Base-by-base conservation (phyloP, 2,329 filamentous ascomycete species). In the Phialemoniopsis sp. region DNA sequence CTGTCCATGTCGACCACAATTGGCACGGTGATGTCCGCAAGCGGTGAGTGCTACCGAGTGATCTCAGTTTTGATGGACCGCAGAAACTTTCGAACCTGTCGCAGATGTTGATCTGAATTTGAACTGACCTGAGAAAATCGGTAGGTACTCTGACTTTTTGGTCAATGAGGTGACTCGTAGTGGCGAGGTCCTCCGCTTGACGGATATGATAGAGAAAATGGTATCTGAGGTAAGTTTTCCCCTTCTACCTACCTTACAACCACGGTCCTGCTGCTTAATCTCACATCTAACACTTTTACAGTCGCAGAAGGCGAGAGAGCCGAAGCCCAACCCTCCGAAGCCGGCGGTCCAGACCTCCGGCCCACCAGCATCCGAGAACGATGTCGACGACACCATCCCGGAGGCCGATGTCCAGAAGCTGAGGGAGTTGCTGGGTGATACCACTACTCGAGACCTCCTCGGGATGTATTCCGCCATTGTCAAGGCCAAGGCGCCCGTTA, bases 131-230 rank as follows among this genome's bases (percentile, higher is more conserved):
- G 10, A 10, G 10, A 26, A 26, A 26, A 26, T 13, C 8, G 34
- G 10, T 19, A 80, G 88, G 49, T 96, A 90, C 61, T 91, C 89
- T 4, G 90, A 96, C 59, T 96, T 96, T 53, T 71, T 93, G 50
- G 90, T 96, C 51, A 90, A 95, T 55, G 90, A 96, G 62, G 91
- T 96, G 46, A 68, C 77, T 15, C 80, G 82, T 21, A 78, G 85
- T 54, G 89, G 89, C 13, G 64, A 80, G 39, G 87, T 95, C 13
- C 60, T 93, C 38, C 88, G 91, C 59, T 68, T 96, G 36, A 70
- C 40, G 5, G 56, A 62, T 21, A 58, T 45, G 21, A 39, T 46
- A 10, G 46, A 51, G 29, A 34, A 34, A 5, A 26, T 26, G 21
- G 38, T 46, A 16, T 38, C 39, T 18, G 15, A 29, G n/a, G 36